Conservation (phyloP, 2,329 filamentous ascomycete species). For the Calonectria henricotiae region DNA sequence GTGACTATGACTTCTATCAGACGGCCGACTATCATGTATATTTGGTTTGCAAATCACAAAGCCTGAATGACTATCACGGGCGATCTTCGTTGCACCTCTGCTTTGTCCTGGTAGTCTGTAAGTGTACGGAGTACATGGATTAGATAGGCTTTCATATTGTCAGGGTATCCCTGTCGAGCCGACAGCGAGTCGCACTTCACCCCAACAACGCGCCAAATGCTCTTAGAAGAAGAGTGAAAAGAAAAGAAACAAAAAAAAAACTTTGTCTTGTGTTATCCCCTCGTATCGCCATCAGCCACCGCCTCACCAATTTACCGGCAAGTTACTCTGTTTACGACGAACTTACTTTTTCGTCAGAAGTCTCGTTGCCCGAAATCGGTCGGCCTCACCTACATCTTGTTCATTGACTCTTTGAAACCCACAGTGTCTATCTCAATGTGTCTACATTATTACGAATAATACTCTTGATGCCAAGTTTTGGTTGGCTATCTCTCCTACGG, state of each 20-base stretch:
- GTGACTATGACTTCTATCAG: background rate
- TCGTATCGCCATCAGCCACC: background rate
- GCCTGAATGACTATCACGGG: background rate
- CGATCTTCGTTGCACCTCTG: background rate
- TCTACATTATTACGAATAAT: too few species aligned
- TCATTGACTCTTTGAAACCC: too few species aligned
- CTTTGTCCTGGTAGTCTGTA: background rate
- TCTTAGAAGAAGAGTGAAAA: background rate
- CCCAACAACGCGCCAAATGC: slow-evolving; percentile 18
- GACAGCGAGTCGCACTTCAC: background rate
- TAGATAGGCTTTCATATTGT: background rate
- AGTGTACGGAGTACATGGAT: background rate
- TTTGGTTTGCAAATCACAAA: slow-evolving; percentile 3
- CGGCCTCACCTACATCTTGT: too few species aligned
- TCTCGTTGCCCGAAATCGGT: too few species aligned
- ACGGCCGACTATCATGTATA: background rate
- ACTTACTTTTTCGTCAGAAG: background rate
- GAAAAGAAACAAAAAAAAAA: background rate
- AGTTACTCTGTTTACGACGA: background rate
- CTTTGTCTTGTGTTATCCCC: background rate
- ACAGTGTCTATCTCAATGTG: too few species aligned
- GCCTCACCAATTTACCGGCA: background rate
- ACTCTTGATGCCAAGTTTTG: too few species aligned
- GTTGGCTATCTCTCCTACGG: too few species aligned
- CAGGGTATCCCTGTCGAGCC: slow-evolving; percentile 13